Evolutionary conservation across 1,284 basidiomycete genomes (phyloP), one percentile per base, ranked within the genome.

Genomic region (Fomitopsis pinicola): DNA sequence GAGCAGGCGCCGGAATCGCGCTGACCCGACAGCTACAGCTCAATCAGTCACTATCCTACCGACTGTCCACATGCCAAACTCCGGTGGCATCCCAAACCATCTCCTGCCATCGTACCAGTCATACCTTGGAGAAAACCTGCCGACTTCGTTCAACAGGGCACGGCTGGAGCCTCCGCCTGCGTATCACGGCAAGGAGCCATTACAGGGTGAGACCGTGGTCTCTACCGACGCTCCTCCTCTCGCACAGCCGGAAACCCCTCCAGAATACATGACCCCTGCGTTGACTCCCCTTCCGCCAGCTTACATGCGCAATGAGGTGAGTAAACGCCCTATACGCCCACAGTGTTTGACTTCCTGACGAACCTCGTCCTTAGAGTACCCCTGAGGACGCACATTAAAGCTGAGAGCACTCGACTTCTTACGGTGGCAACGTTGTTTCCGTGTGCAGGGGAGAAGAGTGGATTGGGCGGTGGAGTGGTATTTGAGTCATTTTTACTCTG

Each of bases 1-100:
- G 48, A 17, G 7, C 15, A 50, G 48, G 28, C 64, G 62, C n/a
- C 64, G 67, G 19, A 60, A 64, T 35, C 55, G 63, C 59, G 58
- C 62, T 2, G 57, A 55, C 8, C 28, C 42, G 1, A 52, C 63
- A 7, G 0, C 28, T 8, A 50, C 30, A 26, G 17, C 48, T 12
- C 48, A 50, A 54, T 9, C 19, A 3, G 35, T 9, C 12, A 2
- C 52, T 14, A 26, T 54, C 36, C 63, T 56, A 9, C 48, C 57
- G 14, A 42, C 33, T 17, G 2, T 48, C 7, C 50, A 14, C 1
- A 42, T 40, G 33, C 19, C 33, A 36, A 8, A 15, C 12, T 8
- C 42, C 26, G 12, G 38, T 28, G 8, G 12, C 45, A 58, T 12
- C 17, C 10, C 45, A 9, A 17, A 8, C 12, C 35, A 28, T n/a